Percentiles rank a stretch among this genome's conserved stretches.
phyloP scores from a whole-genome alignment of 148 eudicot genomes.

The Salicornia ramosissima region DNA sequence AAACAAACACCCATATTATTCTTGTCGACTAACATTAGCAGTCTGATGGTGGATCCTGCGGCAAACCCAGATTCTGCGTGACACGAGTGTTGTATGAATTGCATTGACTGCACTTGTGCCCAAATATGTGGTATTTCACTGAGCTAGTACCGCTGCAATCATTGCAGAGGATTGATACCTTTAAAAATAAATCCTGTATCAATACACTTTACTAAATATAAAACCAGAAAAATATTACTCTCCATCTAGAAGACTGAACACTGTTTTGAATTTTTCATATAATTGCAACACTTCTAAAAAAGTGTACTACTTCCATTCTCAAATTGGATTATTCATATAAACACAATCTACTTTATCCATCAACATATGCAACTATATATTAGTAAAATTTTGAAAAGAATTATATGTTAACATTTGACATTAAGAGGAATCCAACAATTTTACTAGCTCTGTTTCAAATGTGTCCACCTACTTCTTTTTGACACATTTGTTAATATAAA shows the following conservation, averaged over 20 bases:
- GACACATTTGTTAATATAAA: too few relatives aligned
- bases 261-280: too few relatives aligned
- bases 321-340: too few relatives aligned
- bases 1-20: not conserved
- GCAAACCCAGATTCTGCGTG: conserved; percentile 25
- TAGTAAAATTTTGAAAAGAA: too few relatives aligned
- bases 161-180: conserved; percentile 60
- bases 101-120: conserved; percentile 78
- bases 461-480: too few relatives aligned
- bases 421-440: too few relatives aligned
- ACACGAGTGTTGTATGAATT: conserved; percentile 79
- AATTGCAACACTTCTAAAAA: too few relatives aligned
- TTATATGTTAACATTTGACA: too few relatives aligned
- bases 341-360: too few relatives aligned
- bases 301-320: too few relatives aligned
- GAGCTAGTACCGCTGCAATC: conserved; percentile 64
- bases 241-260: not conserved
- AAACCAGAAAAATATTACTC: not conserved
- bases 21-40: not conserved
- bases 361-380: too few relatives aligned
- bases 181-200: not conserved
- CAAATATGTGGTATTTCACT: conserved; percentile 66
- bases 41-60: conserved; percentile 22
- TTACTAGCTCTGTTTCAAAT: too few relatives aligned
- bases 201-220: not conserved